Evolutionary conservation across 2,329 filamentous ascomycete genomes (phyloP).

Genomic region (Colletotrichum scovillei): DNA sequence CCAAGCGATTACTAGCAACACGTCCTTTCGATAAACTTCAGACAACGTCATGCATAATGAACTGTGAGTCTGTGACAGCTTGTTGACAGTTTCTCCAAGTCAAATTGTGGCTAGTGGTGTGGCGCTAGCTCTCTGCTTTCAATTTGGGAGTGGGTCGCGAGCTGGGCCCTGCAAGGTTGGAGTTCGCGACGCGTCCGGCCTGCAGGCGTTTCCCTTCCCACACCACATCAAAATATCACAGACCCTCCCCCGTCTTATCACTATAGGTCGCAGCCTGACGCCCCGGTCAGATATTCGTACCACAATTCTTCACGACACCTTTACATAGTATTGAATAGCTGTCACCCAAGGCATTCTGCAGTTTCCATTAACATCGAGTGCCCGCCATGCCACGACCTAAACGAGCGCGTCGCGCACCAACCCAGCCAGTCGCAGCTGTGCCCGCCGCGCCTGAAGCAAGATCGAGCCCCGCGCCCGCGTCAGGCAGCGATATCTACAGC

Average conservation of each 20-base stretch:
- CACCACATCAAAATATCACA: constrained; percentile 34
- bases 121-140: constrained; percentile 28
- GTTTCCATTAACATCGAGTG: not conserved
- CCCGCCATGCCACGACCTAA: constrained; percentile 45
- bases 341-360: not conserved
- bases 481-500: constrained; percentile 46
- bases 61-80: not conserved
- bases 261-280: constrained; percentile 4
- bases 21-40: not conserved
- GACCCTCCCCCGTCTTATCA: constrained; percentile 4
- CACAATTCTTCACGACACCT: not conserved
- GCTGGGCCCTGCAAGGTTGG: constrained; percentile 16
- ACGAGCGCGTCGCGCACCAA: constrained; percentile 43
- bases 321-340: not conserved
- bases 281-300: not conserved
- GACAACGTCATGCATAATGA: not conserved
- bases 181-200: constrained; percentile 31
- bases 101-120: constrained; percentile 25
- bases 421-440: constrained; percentile 35
- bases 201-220: constrained; percentile 27
- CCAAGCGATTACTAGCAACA: not conserved
- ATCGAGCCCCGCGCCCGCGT: constrained; percentile 20
- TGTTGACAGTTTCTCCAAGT: not conserved
- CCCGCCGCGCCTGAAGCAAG: constrained; percentile 23
- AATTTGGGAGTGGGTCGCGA: constrained; percentile 9